Base-by-base conservation (phyloP, 352 stramenopile genomes). In the Detonula confervacea region DNA sequence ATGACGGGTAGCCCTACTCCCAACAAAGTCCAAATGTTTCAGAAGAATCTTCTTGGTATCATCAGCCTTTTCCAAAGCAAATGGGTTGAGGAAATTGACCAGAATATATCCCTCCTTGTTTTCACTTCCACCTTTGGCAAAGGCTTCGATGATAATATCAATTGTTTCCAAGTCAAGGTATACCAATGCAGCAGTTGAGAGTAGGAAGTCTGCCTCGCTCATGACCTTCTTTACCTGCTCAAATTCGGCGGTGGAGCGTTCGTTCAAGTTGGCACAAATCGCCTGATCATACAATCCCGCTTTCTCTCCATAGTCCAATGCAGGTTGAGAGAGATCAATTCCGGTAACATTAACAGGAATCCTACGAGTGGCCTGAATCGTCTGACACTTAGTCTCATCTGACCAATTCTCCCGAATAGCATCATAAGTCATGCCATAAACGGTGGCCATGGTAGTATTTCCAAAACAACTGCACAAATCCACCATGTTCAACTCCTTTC, bases 11-110 rank as follows among this genome's bases (percentile, higher is more conserved):
- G 78, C 78, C 25, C 66, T 51, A n/a, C 59, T 76, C 33, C 72
- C 78, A 0, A 82, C 72, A 71, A 86, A 86, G 51, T 86, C 78
- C 33, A 86, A 60, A 67, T 86, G 60, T 24, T 73, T 70, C 12
- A 86, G 46, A 29, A 86, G 29, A 35, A 86, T 80, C 20, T 55
- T 69, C 56, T 86, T 86, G 1, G 78, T 86, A 47, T 77, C 67
- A 73, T 86, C 78, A 2, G 78, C 62, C 61, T 86, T 86, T 73
- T 86, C 78, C 4, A 80, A 49, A 20, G 64, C 61, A 77, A 86
- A 86, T 0, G 73, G 73, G 74, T 82, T 86, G 33, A 86, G 67
- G 72, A 86, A 86, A 62, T 86, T 86, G 14, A 86, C 78, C 9
- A 86, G 39, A 24, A 82, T 44, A 16, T 69, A 79, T 11, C 72